A percentile compares a stretch with the other conserved stretches of the same genome.
phyloP scores from a whole-genome alignment of 208 protist genomes.

The Trypanosomatidae sp. region DNA sequence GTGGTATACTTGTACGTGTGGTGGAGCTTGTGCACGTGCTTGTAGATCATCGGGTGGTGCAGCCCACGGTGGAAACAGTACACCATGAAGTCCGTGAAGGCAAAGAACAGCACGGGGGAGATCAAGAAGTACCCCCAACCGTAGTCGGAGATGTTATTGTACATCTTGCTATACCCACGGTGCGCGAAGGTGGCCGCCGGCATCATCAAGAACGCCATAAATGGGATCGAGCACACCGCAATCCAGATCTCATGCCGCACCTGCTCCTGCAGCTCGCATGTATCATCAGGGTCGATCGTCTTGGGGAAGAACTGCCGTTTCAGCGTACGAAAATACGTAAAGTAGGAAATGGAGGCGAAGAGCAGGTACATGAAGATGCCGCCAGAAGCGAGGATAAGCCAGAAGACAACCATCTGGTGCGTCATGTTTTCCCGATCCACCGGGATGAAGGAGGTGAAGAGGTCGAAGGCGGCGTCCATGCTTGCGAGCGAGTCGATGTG shows the following conservation, averaged over 20 bases:
- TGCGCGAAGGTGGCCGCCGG: constrained; percentile 69
- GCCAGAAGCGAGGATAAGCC: constrained; percentile 69
- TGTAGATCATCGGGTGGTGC: constrained; percentile 91
- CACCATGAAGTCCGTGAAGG: constrained; percentile 93
- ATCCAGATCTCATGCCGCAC: constrained; percentile 78
- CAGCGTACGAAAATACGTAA: constrained; percentile 50
- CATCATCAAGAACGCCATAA: constrained; percentile 78
- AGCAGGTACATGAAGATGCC: constrained; percentile 61
- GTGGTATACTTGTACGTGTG: constrained; percentile 90
- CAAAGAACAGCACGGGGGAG: constrained; percentile 75
- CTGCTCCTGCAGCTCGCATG: constrained; percentile 46
- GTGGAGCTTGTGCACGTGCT: constrained; percentile 92
- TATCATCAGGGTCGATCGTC: constrained; percentile 58
- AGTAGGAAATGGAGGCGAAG: constrained; percentile 58
- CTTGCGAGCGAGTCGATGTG: neutral
- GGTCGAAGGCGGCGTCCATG: constrained; percentile 70
- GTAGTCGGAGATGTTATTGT: constrained; percentile 80
- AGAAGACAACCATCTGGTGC: constrained; percentile 69
- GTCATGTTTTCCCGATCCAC: constrained; percentile 53
- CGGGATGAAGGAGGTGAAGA: constrained; percentile 56
- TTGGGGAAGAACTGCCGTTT: constrained; percentile 69
- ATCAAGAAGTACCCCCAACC: constrained; percentile 71
- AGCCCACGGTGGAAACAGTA: constrained; percentile 95
- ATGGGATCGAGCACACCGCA: constrained; percentile 70
- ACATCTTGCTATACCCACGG: constrained; percentile 78